Percentiles rank a stretch among this genome's conserved stretches.
These are phyloP conservation scores for Lablab purpureus DNA, from an alignment of 306 rosid genomes.

Conservation along the genomic window DNA sequence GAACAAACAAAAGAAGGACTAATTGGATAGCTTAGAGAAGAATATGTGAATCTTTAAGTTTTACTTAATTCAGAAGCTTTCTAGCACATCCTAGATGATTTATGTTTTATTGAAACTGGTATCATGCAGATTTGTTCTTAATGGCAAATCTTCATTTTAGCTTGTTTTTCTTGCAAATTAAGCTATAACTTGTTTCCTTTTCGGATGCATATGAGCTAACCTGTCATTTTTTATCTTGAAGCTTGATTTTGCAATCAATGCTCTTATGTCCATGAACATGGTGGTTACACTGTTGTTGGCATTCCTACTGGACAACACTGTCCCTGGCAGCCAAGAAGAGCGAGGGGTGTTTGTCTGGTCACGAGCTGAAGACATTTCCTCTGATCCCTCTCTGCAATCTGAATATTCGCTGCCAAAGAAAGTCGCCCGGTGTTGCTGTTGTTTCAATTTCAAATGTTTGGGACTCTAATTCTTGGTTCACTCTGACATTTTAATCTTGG, in stretches of 20 bases:
- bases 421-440: constrained; percentile 55
- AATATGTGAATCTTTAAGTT: constrained; percentile 7
- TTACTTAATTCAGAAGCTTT: background rate
- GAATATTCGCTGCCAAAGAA: constrained; percentile 78
- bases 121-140: background rate
- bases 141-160: background rate
- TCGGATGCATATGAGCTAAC: constrained; percentile 43
- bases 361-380: constrained; percentile 58
- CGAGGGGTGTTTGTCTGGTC: constrained; percentile 89
- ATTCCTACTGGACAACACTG: constrained; percentile 83
- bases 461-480: constrained; percentile 51
- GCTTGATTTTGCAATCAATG: constrained; percentile 91
- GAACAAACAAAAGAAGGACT: background rate
- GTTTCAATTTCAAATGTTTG: constrained; percentile 62
- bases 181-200: background rate
- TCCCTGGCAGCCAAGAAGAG: constrained; percentile 81
- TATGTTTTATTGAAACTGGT: constrained; percentile 20
- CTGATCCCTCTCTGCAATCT: constrained; percentile 64
- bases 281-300: constrained; percentile 86
- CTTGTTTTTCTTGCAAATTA: constrained; percentile 11
- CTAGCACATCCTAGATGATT: background rate
- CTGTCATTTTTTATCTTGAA: constrained; percentile 36
- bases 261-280: constrained; percentile 90
- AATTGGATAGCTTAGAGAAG: background rate
- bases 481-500: background rate